These are phyloP conservation scores for Oryza officinalis DNA, from an alignment of 176 grass and related monocot genomes.

Conservation along the genomic window DNA sequence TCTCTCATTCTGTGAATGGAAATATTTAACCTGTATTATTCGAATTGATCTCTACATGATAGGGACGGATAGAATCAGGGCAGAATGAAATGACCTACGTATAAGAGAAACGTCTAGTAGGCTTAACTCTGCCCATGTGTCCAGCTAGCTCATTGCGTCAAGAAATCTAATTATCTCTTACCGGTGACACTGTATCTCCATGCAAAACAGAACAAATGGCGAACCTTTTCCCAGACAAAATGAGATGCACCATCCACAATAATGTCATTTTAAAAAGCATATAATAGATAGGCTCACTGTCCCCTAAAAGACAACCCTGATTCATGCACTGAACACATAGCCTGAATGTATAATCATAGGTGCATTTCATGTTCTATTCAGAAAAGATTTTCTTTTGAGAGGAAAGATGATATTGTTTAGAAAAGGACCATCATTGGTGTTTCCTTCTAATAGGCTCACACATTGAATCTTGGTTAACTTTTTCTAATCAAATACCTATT, in stretches of 20 bases:
- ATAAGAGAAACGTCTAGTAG: not conserved
- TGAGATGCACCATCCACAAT: constrained; percentile 6
- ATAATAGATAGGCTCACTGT: not conserved
- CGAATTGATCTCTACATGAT: not conserved
- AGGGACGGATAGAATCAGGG: not conserved
- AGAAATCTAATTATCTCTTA: not conserved
- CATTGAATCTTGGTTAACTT: not conserved
- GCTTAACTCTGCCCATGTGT: constrained; percentile 18
- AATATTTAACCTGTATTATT: not conserved
- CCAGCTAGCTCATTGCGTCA: not conserved
- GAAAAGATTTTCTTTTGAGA: not conserved
- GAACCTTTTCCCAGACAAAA: not conserved
- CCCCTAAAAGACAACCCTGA: not conserved
- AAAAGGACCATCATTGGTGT: not conserved
- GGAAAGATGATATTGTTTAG: not conserved
- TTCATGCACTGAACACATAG: not conserved
- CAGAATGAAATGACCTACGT: not conserved
- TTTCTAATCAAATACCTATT: not conserved
- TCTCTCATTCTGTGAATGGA: not conserved
- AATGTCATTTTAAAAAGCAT: constrained; percentile 10
- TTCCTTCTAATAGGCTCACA: not conserved
- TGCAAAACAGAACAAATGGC: not conserved
- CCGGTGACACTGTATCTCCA: not conserved
- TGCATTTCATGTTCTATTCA: not conserved
- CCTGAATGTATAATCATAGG: not conserved